phyloP scores from a whole-genome alignment of 768 basidiomycete species.

The Amanita rubescens region DNA sequence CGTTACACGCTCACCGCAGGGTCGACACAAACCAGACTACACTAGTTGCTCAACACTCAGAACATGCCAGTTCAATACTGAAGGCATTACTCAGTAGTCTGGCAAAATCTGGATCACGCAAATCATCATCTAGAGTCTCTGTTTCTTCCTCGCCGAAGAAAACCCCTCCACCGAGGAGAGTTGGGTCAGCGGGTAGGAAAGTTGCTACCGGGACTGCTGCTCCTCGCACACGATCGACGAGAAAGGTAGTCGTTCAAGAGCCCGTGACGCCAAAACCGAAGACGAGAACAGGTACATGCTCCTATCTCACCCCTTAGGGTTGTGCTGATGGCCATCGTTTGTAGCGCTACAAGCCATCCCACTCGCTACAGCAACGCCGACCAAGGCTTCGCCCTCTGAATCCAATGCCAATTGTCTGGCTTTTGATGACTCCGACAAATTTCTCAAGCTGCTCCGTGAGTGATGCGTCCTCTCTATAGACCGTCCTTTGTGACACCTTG shows the following conservation, averaged over 20 bases:
- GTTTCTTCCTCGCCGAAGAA: conserved; percentile 15
- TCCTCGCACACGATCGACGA: conserved; percentile 7
- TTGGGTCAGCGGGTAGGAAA: background rate
- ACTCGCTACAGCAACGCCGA: conserved; percentile 14
- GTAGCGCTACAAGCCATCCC: conserved; percentile 25
- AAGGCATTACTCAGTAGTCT: conserved; percentile 23
- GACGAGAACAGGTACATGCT: conserved; percentile 27
- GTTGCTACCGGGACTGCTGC: background rate
- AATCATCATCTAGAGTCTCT: conserved; percentile 11
- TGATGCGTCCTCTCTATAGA: background rate
- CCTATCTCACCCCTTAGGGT: background rate
- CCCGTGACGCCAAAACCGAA: conserved; percentile 41
- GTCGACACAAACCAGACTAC: conserved; percentile 35
- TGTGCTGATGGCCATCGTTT: conserved; percentile 1
- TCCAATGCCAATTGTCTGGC: conserved; percentile 7
- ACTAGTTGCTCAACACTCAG: conserved; percentile 43
- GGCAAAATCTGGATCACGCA: conserved; percentile 9
- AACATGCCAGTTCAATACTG: conserved; percentile 45
- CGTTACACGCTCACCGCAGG: conserved; percentile 61
- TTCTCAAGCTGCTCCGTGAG: conserved; percentile 52
- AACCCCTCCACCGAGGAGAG: background rate
- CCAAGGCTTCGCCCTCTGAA: conserved; percentile 13
- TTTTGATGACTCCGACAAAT: conserved; percentile 34
- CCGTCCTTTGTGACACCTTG: conserved; percentile 2
- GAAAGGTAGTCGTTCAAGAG: conserved; percentile 14